These are phyloP conservation scores for Podosphaera xanthii DNA, from an alignment of 2,329 filamentous ascomycete genomes.

Conservation along the genomic window DNA sequence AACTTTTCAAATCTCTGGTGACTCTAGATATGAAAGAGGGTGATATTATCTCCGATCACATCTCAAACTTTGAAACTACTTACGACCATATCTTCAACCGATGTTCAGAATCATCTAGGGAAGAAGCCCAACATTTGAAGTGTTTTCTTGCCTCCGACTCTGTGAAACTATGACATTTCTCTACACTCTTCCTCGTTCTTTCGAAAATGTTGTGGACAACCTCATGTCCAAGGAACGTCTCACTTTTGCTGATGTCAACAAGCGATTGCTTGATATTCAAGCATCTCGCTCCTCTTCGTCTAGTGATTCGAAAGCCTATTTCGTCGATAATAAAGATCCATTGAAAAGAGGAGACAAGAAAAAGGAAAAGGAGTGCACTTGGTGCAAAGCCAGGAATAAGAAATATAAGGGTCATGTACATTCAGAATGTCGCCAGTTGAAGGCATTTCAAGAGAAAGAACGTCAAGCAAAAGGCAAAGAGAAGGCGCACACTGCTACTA, in stretches of 20 bases:
- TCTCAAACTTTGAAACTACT: neutral
- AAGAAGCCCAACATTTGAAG: neutral
- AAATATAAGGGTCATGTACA: slow-evolving; percentile 1
- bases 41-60: neutral
- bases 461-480: neutral
- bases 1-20: slow-evolving; percentile 1
- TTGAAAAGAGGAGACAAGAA: neutral
- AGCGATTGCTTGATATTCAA: neutral
- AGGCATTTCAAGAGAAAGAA: neutral
- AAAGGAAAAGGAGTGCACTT: neutral
- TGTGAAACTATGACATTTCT: slow-evolving; percentile 1
- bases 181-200: neutral
- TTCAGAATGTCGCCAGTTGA: slow-evolving; percentile 1
- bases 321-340: neutral
- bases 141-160: neutral
- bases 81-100: neutral
- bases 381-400: neutral
- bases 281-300: neutral
- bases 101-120: neutral
- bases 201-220: slow-evolving; percentile 1
- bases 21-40: neutral
- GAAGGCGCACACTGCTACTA: neutral
- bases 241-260: neutral
- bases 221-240: slow-evolving; percentile 1
- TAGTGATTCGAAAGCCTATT: neutral